Percentiles rank a stretch among this genome's conserved stretches.
Evolutionary conservation across 169 alveolate species (phyloP).

Genomic region (Cryptosporidium tyzzeri): DNA sequence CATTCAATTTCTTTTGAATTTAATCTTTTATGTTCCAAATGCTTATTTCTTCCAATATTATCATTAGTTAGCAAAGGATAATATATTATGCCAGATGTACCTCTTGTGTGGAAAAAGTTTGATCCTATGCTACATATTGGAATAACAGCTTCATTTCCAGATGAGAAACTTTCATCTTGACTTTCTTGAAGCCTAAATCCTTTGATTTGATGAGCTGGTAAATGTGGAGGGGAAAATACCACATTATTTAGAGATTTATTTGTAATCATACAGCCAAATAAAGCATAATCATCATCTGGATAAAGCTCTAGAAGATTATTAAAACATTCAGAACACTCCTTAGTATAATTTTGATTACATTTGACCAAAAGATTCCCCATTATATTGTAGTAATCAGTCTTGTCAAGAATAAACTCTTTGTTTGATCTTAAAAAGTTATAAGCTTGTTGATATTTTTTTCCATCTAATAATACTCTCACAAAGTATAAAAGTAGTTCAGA

Average conservation of each 20-base stretch:
- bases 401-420: conserved; percentile 34
- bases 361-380: conserved; percentile 24
- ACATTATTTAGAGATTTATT: conserved; percentile 9
- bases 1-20: not conserved
- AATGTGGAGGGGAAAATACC: conserved; percentile 26
- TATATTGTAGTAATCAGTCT: conserved; percentile 15
- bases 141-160: conserved; percentile 7
- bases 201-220: not conserved
- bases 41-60: conserved; percentile 14
- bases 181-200: not conserved
- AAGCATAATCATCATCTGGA: conserved; percentile 52
- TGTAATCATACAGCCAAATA: conserved; percentile 54
- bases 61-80: conserved; percentile 39
- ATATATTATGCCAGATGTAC: conserved; percentile 52
- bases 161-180: not conserved
- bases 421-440: conserved; percentile 22
- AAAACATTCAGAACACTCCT: conserved; percentile 26
- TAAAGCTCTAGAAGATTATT: conserved; percentile 15
- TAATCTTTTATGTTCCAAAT: not conserved
- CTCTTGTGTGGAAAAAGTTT: conserved; percentile 31
- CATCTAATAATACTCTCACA: conserved; percentile 33
- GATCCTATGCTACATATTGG: conserved; percentile 31
- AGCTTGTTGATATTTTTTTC: conserved; percentile 43
- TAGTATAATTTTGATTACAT: conserved; percentile 4
- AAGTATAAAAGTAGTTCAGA: conserved; percentile 44